Conservation (phyloP, 306 rosid species). For the Rosa multiflora region DNA sequence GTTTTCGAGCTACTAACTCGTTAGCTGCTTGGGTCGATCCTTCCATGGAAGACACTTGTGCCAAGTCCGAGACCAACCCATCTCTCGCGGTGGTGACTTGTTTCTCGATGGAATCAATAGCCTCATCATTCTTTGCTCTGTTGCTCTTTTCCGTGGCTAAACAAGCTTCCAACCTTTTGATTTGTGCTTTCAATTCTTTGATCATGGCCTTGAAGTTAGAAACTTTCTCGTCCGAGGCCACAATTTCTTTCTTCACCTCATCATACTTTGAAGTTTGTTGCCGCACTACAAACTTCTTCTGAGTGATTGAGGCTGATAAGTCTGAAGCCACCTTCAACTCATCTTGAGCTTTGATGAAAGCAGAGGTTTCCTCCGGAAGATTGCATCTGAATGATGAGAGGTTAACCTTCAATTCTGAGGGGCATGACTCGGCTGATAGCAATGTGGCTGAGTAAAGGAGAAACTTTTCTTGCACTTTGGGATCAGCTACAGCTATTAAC, state of each 20-base stretch:
- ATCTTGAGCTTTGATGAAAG: slow-evolving; percentile 8
- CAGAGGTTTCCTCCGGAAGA: not conserved
- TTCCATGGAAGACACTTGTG: slow-evolving; percentile 12
- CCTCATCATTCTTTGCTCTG: not conserved
- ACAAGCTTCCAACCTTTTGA: slow-evolving; percentile 5
- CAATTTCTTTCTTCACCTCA: not conserved
- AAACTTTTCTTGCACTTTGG: slow-evolving; percentile 1
- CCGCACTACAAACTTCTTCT: not conserved
- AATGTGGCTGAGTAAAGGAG: not conserved
- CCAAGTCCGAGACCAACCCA: not conserved
- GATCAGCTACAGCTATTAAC: not conserved
- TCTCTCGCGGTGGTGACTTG: not conserved
- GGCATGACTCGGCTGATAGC: not conserved
- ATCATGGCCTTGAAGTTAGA: not conserved
- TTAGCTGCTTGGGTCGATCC: not conserved
- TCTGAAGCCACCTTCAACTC: not conserved
- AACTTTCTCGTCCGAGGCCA: not conserved
- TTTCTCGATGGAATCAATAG: not conserved
- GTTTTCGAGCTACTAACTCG: not conserved
- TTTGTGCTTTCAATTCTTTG: not conserved
- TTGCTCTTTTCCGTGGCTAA: not conserved
- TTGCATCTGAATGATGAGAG: not conserved
- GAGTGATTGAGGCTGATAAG: not conserved
- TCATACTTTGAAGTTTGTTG: not conserved
- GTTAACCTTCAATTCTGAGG: not conserved